A percentile compares a stretch with the other conserved stretches of the same genome.
phyloP scores from a whole-genome alignment of 2,329 filamentous ascomycete genomes.

The Ampelomyces quisqualis region DNA sequence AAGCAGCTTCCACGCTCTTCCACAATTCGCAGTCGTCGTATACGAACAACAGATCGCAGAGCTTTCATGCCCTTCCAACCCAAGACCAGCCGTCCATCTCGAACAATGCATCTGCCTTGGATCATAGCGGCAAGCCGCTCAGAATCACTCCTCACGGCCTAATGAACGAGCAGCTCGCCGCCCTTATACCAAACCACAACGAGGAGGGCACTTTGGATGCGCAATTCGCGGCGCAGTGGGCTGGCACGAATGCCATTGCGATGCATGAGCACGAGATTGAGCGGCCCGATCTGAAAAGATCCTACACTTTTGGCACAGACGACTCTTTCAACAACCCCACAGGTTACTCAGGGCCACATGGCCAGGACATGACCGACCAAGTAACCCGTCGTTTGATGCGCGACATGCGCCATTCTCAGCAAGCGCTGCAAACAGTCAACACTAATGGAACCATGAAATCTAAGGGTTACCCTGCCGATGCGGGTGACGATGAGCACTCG shows the following conservation, averaged over 20 bases:
- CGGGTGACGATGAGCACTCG: constrained; percentile 25
- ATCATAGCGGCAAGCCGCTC: constrained; percentile 15
- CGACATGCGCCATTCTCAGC: constrained; percentile 23
- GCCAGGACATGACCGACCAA: constrained; percentile 24
- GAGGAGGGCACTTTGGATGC: constrained; percentile 32
- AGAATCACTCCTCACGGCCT: constrained; percentile 28
- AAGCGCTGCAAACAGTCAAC: constrained; percentile 11
- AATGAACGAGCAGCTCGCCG: constrained; percentile 33
- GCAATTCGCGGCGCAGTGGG: constrained; percentile 32
- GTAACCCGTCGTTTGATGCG: constrained; percentile 28
- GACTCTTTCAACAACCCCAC: constrained; percentile 36
- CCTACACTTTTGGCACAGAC: constrained; percentile 42
- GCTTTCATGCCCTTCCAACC: constrained; percentile 19
- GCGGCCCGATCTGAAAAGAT: constrained; percentile 27
- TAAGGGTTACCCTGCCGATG: constrained; percentile 3
- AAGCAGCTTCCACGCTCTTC: constrained; percentile 38
- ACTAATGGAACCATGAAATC: constrained; percentile 11
- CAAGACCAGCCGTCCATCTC: constrained; percentile 4
- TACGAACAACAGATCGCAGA: constrained; percentile 20
- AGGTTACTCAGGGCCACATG: constrained; percentile 28
- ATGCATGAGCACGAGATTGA: constrained; percentile 22
- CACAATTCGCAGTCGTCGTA: constrained; percentile 33
- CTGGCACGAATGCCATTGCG: constrained; percentile 18
- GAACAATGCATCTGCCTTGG: constrained; percentile 7
- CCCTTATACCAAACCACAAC: constrained; percentile 32